Evolutionary conservation across 2,329 filamentous ascomycete species (phyloP), one percentile per base, ranked within the genome.

Genomic region (Cladosporium colombiae): DNA sequence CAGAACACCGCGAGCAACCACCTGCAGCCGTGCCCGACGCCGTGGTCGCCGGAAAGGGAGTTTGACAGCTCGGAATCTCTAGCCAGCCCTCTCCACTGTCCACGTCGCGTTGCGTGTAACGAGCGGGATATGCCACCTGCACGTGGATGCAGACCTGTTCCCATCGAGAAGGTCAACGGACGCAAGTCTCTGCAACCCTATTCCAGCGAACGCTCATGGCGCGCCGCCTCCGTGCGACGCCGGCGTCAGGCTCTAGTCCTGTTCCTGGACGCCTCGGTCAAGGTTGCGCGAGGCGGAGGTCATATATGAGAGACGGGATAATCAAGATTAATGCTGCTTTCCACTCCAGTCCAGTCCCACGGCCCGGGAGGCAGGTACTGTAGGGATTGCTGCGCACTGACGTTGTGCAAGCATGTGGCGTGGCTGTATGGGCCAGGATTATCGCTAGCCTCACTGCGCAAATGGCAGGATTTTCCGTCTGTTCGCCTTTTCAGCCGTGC

Each of bases 251-350:
- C 29, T 57, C 55, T 35, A 35, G 31, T 40, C 55, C 33, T 40
- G 55, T 57, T 37, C 55, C 55, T 57, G 55, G 33, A 37, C 31
- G 29, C 55, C 29, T 10, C 5, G 31, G 14, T 33, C n/a, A 33
- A 5, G 13, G 7, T 21, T 21, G 31, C 31, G 33, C 33, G 31
- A 57, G 7, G 55, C 31, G 13, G 31, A 57, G 49, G 49, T 37
- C 18, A 40, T 57, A 57, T 40, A 57, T 57, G 31, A 57, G 21
- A 40, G 33, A 57, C 55, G 55, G 55, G 55, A 57, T 57, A 53
- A 57, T 55, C 29, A 33, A 37, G 55, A 57, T 57, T 40, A 18
- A 18, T 40, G 33, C 14, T 57, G 33, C 33, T 35, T 29, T 29
- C 27, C 27, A 29, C 4, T 35, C 33, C 33, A 35, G 16, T 35